phyloP scores from a whole-genome alignment of 2,329 filamentous ascomycete species.

The Paracorniculantispora psalliotae region DNA sequence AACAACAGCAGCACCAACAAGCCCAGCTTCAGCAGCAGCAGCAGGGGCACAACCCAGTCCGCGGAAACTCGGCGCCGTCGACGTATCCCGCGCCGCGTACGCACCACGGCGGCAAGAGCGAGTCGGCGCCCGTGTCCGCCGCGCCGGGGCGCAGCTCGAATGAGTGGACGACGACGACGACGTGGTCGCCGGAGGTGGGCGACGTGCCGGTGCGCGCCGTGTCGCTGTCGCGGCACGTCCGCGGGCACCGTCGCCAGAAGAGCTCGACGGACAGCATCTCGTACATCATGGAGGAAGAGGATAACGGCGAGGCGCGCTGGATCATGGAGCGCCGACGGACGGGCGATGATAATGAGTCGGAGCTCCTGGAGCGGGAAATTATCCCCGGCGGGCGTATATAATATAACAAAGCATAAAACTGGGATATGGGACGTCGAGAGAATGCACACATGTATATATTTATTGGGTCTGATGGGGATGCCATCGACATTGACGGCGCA shows the following conservation, averaged over 20 bases:
- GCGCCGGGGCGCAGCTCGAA: neutral
- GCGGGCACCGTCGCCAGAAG: conserved; percentile 44
- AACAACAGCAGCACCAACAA: conserved; percentile 3
- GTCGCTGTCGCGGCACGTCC: conserved; percentile 17
- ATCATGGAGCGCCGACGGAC: conserved; percentile 64
- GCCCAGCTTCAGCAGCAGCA: neutral
- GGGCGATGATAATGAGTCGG: conserved; percentile 58
- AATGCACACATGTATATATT: neutral
- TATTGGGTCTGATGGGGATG: neutral
- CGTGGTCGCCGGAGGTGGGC: conserved; percentile 3
- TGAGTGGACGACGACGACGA: conserved; percentile 8
- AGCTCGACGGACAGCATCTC: conserved; percentile 64
- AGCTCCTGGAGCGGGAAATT: conserved; percentile 61
- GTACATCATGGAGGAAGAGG: conserved; percentile 60
- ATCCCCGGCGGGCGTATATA: conserved; percentile 52
- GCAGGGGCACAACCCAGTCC: neutral
- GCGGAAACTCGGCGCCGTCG: conserved; percentile 12
- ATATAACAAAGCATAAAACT: neutral
- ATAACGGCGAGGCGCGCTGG: conserved; percentile 57
- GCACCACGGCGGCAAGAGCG: neutral
- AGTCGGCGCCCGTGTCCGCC: conserved; percentile 12
- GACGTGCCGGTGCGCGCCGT: neutral
- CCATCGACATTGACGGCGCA: no score
- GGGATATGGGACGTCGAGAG: no score
- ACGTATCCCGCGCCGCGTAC: neutral